Conservation (phyloP, 2,329 filamentous ascomycete species). For the Aspergillus pseudoglaucus region DNA sequence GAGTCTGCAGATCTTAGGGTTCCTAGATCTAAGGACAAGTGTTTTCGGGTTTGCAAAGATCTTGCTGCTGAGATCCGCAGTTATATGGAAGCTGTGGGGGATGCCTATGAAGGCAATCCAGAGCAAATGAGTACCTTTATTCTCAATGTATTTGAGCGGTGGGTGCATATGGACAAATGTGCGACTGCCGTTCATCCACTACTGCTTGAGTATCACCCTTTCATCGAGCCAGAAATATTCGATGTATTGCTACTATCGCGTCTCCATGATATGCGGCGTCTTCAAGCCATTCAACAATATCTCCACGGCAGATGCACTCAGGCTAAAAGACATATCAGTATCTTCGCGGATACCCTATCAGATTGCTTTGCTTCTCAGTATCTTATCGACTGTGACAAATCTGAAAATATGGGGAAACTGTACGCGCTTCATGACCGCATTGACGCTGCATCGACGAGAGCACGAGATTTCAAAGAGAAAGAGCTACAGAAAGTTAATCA, state of each 20-base stretch:
- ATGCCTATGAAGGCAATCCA: conserved; percentile 39
- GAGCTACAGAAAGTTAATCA: conserved; percentile 32
- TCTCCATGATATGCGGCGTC: conserved; percentile 44
- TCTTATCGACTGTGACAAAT: conserved; percentile 26
- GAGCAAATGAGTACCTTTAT: conserved; percentile 49
- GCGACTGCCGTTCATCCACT: conserved; percentile 42
- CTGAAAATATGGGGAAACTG: conserved; percentile 15
- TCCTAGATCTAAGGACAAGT: not conserved
- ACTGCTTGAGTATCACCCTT: conserved; percentile 47
- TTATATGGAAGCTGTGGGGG: conserved; percentile 26
- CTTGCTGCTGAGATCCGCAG: conserved; percentile 19
- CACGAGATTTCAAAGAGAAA: conserved; percentile 28
- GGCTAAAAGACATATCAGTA: conserved; percentile 27
- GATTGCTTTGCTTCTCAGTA: conserved; percentile 49
- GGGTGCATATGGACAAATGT: conserved; percentile 51
- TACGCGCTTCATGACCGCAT: conserved; percentile 28
- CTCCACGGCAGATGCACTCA: conserved; percentile 34
- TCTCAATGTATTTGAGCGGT: conserved; percentile 52
- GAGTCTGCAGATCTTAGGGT: not conserved
- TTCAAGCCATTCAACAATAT: conserved; percentile 47
- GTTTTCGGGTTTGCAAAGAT: not conserved
- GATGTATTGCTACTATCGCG: conserved; percentile 50
- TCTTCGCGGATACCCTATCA: conserved; percentile 41
- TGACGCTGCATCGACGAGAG: conserved; percentile 21
- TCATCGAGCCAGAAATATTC: conserved; percentile 45